Evolutionary conservation across 129 eudicot genomes (phyloP), one percentile per base, ranked within the genome.

Genomic region (Helichrysum umbraculigerum): DNA sequence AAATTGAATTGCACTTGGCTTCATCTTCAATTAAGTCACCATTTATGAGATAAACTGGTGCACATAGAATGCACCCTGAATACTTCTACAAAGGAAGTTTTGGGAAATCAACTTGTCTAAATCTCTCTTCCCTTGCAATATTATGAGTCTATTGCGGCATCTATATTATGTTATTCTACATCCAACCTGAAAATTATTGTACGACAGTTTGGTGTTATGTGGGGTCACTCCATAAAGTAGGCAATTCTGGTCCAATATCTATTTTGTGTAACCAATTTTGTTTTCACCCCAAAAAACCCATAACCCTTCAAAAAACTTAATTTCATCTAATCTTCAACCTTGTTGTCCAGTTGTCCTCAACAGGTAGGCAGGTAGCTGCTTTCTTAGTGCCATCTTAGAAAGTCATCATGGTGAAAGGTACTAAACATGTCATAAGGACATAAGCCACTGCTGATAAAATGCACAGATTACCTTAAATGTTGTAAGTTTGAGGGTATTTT

Each of bases 161-260:
- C 11, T 6, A 52, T 34, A 19, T 54, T 12, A 71, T 2, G 2
- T 57, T 7, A 5, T 62, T 44, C 42, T 30, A 14, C 16, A 30
- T 71, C 19, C 61, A 71, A 22, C 60, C 33, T 56, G 68, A 73
- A 35, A 35, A 19, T 52, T 54, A 63, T 66, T 66, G 42, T 30
- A 63, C n/a, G 54, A 51, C 44, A 10, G 28, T 52, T 54, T 41
- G 21, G 42, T 30, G 54, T 52, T 76, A 17, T 32, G 20, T 19
- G 20, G 51, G 22, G 6, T 35, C 15, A n/a, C 34, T 1, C 16
- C 10, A 6, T 65, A 2, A 65, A 65, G 33, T 37, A 52, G 3
- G 25, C 7, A 54, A 52, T 21, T 52, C 2, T n/a, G 6, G 59
- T 54, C 22, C 9, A n/a, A 54, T 52, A 5, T 54, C 60, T 54